Evolutionary conservation across 345 rosid genomes (phyloP).

Genomic region (Eucalyptus curtisii): DNA sequence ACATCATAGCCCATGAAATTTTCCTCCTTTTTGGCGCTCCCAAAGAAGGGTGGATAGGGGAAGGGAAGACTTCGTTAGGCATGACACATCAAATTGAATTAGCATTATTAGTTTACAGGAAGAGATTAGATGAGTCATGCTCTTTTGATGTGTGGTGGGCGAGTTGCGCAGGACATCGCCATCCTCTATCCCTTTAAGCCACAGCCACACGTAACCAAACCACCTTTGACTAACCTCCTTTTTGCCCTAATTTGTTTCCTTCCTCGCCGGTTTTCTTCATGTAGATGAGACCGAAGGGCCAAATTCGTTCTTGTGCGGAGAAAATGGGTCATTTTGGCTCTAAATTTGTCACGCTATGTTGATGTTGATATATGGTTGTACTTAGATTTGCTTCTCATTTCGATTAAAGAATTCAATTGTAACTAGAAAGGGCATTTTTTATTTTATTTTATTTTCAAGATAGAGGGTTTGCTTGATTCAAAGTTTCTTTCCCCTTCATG

Average conservation of each 20-base stretch:
- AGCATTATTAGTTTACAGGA: not conserved
- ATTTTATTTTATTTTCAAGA: not conserved
- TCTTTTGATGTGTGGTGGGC: not conserved
- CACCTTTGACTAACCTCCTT: not conserved
- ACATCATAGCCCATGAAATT: not conserved
- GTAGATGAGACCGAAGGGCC: not conserved
- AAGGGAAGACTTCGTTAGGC: not conserved
- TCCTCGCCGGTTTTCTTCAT: not conserved
- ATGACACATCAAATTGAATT: not conserved
- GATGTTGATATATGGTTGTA: not conserved
- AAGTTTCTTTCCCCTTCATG: not conserved
- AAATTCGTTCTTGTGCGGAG: accelerated
- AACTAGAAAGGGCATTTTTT: accelerated
- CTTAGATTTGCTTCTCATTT: not conserved
- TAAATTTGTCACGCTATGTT: not conserved
- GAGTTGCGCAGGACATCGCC: not conserved
- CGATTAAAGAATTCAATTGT: not conserved
- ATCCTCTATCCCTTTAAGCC: not conserved
- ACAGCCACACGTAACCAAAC: not conserved
- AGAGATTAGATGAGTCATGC: not conserved
- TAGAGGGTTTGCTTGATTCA: not conserved
- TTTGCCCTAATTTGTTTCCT: not conserved
- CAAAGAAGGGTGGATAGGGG: not conserved
- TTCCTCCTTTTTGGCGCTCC: not conserved
- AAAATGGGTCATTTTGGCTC: not conserved